Evolutionary conservation across 2,329 filamentous ascomycete species (phyloP).

Genomic region (Alternaria burnsii): DNA sequence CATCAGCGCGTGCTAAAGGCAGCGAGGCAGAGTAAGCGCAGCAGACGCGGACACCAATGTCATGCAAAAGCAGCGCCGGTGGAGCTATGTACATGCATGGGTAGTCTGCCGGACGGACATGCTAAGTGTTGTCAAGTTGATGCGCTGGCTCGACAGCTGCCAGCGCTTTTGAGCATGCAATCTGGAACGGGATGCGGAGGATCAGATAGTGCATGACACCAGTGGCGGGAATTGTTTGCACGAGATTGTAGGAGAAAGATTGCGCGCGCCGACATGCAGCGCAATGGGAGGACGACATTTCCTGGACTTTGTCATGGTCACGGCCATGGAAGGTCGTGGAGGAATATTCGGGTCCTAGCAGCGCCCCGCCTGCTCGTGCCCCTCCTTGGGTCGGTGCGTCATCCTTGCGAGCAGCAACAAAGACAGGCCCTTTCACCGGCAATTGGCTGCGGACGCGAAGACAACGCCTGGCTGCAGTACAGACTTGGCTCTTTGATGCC

Average conservation of each 20-base stretch:
- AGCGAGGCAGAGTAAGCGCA: conserved; percentile 50
- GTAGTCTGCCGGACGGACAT: conserved; percentile 49
- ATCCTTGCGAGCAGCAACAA: conserved; percentile 32
- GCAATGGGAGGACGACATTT: conserved; percentile 25
- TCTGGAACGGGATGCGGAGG: conserved; percentile 49
- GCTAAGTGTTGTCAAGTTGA: conserved; percentile 55
- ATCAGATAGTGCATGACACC: conserved; percentile 43
- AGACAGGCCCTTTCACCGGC: conserved; percentile 16
- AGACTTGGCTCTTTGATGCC: conserved; percentile 33
- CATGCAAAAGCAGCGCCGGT: conserved; percentile 48
- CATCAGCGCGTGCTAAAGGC: conserved; percentile 45
- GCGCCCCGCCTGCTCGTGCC: conserved; percentile 34
- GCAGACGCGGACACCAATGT: conserved; percentile 45
- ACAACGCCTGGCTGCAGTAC: conserved; percentile 32
- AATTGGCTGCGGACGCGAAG: conserved; percentile 41
- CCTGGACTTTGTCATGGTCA: conserved; percentile 23
- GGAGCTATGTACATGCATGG: conserved; percentile 50
- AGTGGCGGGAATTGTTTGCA: conserved; percentile 31
- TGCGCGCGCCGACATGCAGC: conserved; percentile 24
- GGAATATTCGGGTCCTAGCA: conserved; percentile 38
- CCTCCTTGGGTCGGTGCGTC: conserved; percentile 41
- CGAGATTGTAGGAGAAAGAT: conserved; percentile 17
- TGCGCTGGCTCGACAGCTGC: conserved; percentile 54
- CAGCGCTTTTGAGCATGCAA: conserved; percentile 51
- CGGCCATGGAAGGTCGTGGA: conserved; percentile 30